Base-by-base conservation (phyloP, 1,139 yeast species). In the Zygosaccharomyces pseudobailii region DNA sequence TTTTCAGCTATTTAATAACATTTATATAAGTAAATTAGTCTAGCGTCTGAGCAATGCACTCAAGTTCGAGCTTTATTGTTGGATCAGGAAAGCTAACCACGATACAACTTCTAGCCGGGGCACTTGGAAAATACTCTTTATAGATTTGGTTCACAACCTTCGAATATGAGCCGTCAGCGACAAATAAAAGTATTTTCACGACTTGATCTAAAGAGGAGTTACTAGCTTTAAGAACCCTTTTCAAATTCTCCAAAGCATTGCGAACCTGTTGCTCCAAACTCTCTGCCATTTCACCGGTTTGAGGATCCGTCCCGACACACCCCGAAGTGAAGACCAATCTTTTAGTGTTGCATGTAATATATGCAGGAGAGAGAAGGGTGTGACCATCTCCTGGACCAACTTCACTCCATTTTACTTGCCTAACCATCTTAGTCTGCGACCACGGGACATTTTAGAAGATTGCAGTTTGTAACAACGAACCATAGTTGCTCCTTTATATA, bases 241-340 rank as follows among this genome's bases (percentile, higher is more conserved):
- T 59, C 36, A 71, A 65, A 51, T 71, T 71, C 28, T 61, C 62
- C 48, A 70, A 63, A 17, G 73, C 72, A 50, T 67, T 58, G 42
- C 54, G 49, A 5, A 70, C 62, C 55, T 71, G 74, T 30, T 66
- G 70, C 40, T 62, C 72, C 25, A 72, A 54, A n/a, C 65, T 57
- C 25, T 68, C 71, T 8, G 74, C 71, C 17, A 66, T 59, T 39
- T 63, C 66, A 4, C 73, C 72, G 17, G 72, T 67, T 6, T 40
- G 23, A 17, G 59, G 57, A 40, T 57, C 50, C n/a, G 51, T 68
- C 4, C 74, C 75, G 17, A 70, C 67, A 32, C 66, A 59, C 2
- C 74, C 74, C 5, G 73, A 68, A 8, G 73, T 69, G 57, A 66
- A 70, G n/a, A 71, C 72, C 43, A 73, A 70, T 4, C 78, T 79